These are phyloP conservation scores for Paraphoma chrysanthemicola DNA, from an alignment of 2,329 filamentous ascomycete genomes.

Conservation along the genomic window DNA sequence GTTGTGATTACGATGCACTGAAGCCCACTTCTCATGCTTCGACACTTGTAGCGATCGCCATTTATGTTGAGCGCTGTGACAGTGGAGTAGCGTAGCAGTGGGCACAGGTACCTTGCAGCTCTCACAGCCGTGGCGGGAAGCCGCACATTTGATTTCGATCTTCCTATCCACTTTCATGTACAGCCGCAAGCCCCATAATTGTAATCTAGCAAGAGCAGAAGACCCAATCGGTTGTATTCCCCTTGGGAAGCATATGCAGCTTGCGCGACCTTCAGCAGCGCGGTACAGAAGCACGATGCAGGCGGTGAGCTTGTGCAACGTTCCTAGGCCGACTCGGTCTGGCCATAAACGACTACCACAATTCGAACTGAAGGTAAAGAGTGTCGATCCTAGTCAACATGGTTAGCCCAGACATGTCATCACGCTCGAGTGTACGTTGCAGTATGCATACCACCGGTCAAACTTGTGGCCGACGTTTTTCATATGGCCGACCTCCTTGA, in stretches of 20 bases:
- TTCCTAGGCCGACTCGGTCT: background rate
- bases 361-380: slow-evolving; percentile 26
- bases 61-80: background rate
- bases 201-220: background rate
- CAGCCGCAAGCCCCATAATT: background rate
- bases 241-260: slow-evolving; percentile 14
- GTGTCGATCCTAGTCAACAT: slow-evolving; percentile 28
- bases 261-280: slow-evolving; percentile 23
- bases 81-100: slow-evolving; percentile 17
- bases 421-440: background rate
- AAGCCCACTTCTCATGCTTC: too few relatives aligned
- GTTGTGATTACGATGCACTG: too few relatives aligned
- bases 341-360: slow-evolving; percentile 12
- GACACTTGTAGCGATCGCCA: too few relatives aligned
- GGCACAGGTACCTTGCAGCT: slow-evolving; percentile 28
- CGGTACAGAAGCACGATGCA: slow-evolving; percentile 18
- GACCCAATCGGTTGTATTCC: slow-evolving; percentile 35
- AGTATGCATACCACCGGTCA: slow-evolving; percentile 41
- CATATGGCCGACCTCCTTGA: slow-evolving; percentile 48
- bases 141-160: background rate
- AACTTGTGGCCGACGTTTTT: slow-evolving; percentile 49
- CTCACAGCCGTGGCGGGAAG: slow-evolving; percentile 17
- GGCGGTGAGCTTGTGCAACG: slow-evolving; percentile 36
- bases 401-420: background rate
- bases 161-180: background rate